Base-by-base conservation (phyloP, 73 alveolate genomes). In the Breviolum minutum region DNA sequence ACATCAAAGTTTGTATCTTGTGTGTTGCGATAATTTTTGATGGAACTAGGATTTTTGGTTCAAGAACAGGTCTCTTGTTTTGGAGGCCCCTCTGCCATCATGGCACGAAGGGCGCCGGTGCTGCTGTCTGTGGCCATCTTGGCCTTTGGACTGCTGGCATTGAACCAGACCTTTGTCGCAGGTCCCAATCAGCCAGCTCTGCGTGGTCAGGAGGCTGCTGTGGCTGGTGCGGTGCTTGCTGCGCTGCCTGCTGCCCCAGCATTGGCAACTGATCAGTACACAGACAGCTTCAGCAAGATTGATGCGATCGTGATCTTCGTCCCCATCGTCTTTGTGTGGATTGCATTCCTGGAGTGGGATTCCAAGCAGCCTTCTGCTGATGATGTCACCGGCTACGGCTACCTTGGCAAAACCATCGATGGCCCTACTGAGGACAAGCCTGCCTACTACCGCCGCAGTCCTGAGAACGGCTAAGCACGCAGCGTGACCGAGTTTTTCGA, bases 131-230 rank as follows among this genome's bases (percentile, higher is more conserved):
- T 60, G 92, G 92, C 92, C 60, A 61, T 83, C 48, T 26, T 83
- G 69, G 92, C 92, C 69, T 83, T 54, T 61, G 73, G 70, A 61
- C 92, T 83, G 92, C 71, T 83, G 92, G 71, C 92, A 70, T 48
- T 83, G 92, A 83, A 83, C 73, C 92, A 83, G 92, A 73, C 92
- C 63, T 83, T 83, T 32, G 92, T 83, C 27, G 92, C 92, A 60
- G 73, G 73, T 8, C 73, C 73, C 20, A 24, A 26, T 60, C 69
- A 60, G 73, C 92, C 92, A 48, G 71, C 69, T 48, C 54, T 83
- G 69, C 92, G 92, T 22, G 92, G 92, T 83, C 92, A 83, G 92
- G 92, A 83, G 92, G 92, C 92, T 54, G 92, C 92, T 83, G 69
- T 83, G 26, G 92, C 92, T 24, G 92, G 92, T 40, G 92, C 92